Evolutionary conservation across 257 asterid species (phyloP).

Genomic region (Forsythia suspensa): DNA sequence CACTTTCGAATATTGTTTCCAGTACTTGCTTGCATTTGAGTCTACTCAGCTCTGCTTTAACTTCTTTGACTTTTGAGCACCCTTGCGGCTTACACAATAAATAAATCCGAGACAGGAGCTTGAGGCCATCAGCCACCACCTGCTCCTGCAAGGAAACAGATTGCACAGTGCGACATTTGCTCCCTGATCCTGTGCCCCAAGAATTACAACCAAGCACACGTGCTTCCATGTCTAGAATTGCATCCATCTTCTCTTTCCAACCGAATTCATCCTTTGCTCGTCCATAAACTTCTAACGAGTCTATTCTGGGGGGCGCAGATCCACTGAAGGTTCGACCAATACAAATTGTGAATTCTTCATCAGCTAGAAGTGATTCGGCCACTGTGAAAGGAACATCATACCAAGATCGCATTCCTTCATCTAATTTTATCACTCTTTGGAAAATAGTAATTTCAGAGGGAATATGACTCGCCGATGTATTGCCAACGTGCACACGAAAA

Average conservation of each 20-base stretch:
- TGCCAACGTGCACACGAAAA: constrained; percentile 88
- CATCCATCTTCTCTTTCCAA: constrained; percentile 99
- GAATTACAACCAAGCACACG: constrained; percentile 72
- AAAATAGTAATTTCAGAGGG: constrained; percentile 85
- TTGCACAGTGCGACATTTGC: constrained; percentile 63
- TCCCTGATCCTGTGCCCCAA: constrained; percentile 63
- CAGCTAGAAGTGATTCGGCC: constrained; percentile 98
- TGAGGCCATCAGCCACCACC: constrained; percentile 94
- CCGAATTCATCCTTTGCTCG: constrained; percentile 99
- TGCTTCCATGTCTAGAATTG: constrained; percentile 93
- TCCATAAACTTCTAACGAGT: constrained; percentile 94
- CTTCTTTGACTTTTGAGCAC: constrained; percentile 62
- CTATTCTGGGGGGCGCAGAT: constrained; percentile 85
- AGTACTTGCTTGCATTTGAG: constrained; percentile 73
- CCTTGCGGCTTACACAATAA: constrained; percentile 56
- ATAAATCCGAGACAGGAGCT: constrained; percentile 78
- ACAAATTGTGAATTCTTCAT: constrained; percentile 78
- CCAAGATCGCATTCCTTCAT: constrained; percentile 99
- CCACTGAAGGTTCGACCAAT: constrained; percentile 87
- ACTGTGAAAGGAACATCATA: constrained; percentile 96
- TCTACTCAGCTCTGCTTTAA: constrained; percentile 51
- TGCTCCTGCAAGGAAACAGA: constrained; percentile 88
- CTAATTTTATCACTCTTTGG: constrained; percentile 85
- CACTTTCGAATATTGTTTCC: constrained; percentile 87
- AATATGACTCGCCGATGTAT: constrained; percentile 82